Conservation (phyloP, 2,329 filamentous ascomycete genomes). For the Aspergillus sclerotialis region DNA sequence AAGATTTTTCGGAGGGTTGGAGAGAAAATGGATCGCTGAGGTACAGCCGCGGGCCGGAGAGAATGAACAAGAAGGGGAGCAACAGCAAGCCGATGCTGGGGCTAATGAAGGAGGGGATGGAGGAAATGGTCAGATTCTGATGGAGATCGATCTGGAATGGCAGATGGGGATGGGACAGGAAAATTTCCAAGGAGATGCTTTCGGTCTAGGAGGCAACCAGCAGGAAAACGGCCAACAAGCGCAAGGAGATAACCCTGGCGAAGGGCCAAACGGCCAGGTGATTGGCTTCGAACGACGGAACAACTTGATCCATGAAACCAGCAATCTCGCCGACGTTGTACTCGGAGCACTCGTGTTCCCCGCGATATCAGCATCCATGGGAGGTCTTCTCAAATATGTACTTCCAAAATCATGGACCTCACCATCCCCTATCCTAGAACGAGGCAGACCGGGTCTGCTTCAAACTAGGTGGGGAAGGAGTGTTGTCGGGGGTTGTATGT, state of each 20-base stretch:
- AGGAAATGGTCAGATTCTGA: slow-evolving; percentile 36
- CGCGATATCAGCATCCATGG: slow-evolving; percentile 69
- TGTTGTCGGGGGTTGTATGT: slow-evolving; percentile 79
- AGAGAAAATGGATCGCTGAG: slow-evolving; percentile 56
- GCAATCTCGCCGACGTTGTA: slow-evolving; percentile 52
- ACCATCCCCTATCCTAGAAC: slow-evolving; percentile 29
- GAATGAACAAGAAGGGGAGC: slow-evolving; percentile 23
- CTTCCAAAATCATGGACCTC: slow-evolving; percentile 64
- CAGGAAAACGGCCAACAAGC: slow-evolving; percentile 19
- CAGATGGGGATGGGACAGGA: slow-evolving; percentile 44
- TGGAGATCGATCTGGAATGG: slow-evolving; percentile 46
- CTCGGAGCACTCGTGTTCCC: slow-evolving; percentile 73
- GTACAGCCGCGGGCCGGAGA: slow-evolving; percentile 52
- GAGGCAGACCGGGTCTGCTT: slow-evolving; percentile 57
- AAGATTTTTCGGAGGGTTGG: slow-evolving; percentile 49
- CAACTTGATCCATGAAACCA: slow-evolving; percentile 47
- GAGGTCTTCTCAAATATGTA: slow-evolving; percentile 62
- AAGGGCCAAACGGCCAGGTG: slow-evolving; percentile 14
- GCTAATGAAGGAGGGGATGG: slow-evolving; percentile 14
- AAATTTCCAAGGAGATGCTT: slow-evolving; percentile 26
- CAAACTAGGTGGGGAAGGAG: slow-evolving; percentile 85
- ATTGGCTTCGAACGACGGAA: slow-evolving; percentile 34
- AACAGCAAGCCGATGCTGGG: slow-evolving; percentile 25
- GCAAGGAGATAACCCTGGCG: slow-evolving; percentile 19
- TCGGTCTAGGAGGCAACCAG: slow-evolving; percentile 17